Base-by-base conservation (phyloP, 495 filamentous ascomycete species). In the Podospora appendiculata region DNA sequence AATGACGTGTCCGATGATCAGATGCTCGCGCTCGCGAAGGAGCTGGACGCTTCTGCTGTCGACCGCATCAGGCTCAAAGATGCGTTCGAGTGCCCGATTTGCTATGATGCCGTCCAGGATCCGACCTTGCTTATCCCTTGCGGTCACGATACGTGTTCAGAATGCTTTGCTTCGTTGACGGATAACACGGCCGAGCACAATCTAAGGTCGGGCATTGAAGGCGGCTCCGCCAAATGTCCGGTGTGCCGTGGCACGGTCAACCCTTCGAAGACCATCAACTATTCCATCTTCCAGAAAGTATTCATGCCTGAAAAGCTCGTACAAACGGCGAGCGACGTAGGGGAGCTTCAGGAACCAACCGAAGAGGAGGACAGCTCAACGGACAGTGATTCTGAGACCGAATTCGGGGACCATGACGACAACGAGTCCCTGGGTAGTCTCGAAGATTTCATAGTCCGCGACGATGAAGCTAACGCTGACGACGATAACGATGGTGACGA, bases 41-140 rank as follows among this genome's bases (percentile, higher is more conserved):
- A 74, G 18, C 74, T 96, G 32, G 62, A 71, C 6, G 51, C 68
- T 2, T 71, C 77, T 4, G 87, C 88, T 12, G 78, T 96, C 12
- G 62, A 69, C 17, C 82, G 89, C 3, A 76, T 96, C 57, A 88
- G 81, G 54, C 74, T 71, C 17, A 67, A 72, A 17, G 66, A 84
- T 8, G 57, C 76, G 60, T 79, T 82, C 13, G 75, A 82, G 60
- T 95, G 90, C 59, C 86, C 87, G 3, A 79, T 95, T 42, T 96
- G 93, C 62, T 81, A 88, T 49, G 90, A 94, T 61, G 83, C 72
- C 1, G 80, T 84, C 1, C 70, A 79, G 13, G 90, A 89, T 53
- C 86, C 93, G 0, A 76, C 83, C 6, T 87, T 96, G 54, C 82
- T 92, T 63, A 76, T 87, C 54, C 89, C 90, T 2, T 96, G 91